phyloP scores from a whole-genome alignment of 2,329 filamentous ascomycete genomes.

The Trichoderma hamatum region DNA sequence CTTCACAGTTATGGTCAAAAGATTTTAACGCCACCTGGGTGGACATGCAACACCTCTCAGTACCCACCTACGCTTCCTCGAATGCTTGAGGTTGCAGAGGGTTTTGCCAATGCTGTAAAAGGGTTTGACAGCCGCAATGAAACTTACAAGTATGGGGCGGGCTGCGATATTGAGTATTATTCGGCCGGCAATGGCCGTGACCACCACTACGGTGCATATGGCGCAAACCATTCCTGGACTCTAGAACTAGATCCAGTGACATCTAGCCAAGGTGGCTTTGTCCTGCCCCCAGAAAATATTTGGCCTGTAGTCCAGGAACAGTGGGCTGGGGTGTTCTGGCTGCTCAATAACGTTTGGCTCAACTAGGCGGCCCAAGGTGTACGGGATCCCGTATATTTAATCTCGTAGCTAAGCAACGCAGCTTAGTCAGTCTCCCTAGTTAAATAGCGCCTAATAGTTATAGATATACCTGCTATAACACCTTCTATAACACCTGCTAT shows the following conservation, averaged over 20 bases:
- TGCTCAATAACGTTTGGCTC: conserved; percentile 15
- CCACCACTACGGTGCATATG: conserved; percentile 14
- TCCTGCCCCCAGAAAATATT: conserved; percentile 3
- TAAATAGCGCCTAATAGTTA: too few species aligned
- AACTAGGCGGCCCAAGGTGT: too few species aligned
- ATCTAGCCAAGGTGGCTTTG: conserved; percentile 5
- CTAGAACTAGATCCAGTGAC: conserved; percentile 19
- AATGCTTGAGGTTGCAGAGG: conserved; percentile 8
- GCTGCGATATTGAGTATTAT: conserved; percentile 22
- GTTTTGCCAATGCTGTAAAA: conserved; percentile 16
- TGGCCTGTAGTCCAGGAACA: conserved; percentile 19
- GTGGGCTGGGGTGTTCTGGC: conserved; percentile 8
- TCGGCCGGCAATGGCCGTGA: conserved; percentile 16
- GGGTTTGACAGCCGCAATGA: conserved; percentile 12
- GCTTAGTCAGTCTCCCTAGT: too few species aligned
- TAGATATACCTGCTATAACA: too few species aligned
- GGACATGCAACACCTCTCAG: conserved; percentile 17
- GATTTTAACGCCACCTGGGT: conserved; percentile 10
- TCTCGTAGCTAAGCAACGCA: too few species aligned
- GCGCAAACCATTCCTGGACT: conserved; percentile 13
- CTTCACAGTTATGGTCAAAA: conserved; percentile 18
- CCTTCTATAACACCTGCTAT: too few species aligned
- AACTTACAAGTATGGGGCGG: conserved; percentile 17
- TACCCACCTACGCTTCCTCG: conserved; percentile 7
- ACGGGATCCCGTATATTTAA: too few species aligned